A percentile compares a stretch with the other conserved stretches of the same genome.
Conservation (phyloP, 2,329 filamentous ascomycete species). For the Trichoderma sp. region DNA sequence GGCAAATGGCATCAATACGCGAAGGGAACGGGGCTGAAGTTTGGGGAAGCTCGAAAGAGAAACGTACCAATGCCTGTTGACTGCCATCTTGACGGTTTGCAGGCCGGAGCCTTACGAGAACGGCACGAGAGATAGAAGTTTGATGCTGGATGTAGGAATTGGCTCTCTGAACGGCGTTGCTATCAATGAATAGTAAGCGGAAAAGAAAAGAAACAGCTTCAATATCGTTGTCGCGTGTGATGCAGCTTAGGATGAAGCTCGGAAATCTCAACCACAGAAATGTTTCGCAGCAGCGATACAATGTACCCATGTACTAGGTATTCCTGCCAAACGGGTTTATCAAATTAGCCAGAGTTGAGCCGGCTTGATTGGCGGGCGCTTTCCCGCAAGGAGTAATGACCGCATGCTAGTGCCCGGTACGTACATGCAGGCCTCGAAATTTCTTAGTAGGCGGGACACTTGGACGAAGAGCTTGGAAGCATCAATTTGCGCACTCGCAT, state of each 20-base stretch:
- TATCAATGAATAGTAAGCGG: background rate
- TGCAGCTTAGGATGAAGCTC: slow-evolving; percentile 18
- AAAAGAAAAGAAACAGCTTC: background rate
- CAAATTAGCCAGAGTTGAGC: slow-evolving; percentile 35
- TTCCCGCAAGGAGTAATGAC: slow-evolving; percentile 4
- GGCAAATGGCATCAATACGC: background rate
- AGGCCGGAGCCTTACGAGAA: slow-evolving; percentile 3
- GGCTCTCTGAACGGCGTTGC: background rate
- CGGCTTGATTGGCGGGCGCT: slow-evolving; percentile 23
- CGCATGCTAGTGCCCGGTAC: background rate
- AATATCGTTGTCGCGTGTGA: slow-evolving; percentile 15
- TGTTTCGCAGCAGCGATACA: background rate
- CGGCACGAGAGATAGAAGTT: too few species aligned
- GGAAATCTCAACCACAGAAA: slow-evolving; percentile 16
- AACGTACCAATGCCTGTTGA: slow-evolving; percentile 70
- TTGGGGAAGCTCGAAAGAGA: background rate
- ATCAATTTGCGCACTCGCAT: slow-evolving; percentile 17
- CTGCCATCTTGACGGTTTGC: slow-evolving; percentile 58
- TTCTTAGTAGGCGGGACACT: slow-evolving; percentile 14
- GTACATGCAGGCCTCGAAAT: slow-evolving; percentile 20
- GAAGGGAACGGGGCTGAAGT: background rate
- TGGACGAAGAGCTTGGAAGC: slow-evolving; percentile 4
- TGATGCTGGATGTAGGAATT: background rate
- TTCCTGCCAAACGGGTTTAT: background rate
- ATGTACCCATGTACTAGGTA: background rate